phyloP scores from a whole-genome alignment of 2,329 filamentous ascomycete genomes.

The Madurella fahalii region DNA sequence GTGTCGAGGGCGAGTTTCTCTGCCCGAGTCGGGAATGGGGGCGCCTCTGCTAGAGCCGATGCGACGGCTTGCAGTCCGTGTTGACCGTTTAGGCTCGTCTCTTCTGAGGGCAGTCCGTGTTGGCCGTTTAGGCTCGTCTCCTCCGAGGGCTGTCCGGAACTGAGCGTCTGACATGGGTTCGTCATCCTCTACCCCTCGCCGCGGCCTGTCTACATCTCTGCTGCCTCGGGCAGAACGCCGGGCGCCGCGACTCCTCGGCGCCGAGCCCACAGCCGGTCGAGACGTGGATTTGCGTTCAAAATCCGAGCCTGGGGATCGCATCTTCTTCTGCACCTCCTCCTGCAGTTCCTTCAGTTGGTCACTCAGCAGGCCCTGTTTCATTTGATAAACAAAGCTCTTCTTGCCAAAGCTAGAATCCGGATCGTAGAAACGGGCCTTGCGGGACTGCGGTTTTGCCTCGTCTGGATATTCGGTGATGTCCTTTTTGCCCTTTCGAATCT shows the following conservation, averaged over 20 bases:
- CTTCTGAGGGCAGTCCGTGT: too few species aligned
- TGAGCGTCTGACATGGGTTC: neutral
- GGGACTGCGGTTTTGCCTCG: slow-evolving; percentile 40
- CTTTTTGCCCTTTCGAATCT: slow-evolving; percentile 47
- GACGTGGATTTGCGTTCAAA: neutral
- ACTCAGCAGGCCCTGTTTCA: slow-evolving; percentile 44
- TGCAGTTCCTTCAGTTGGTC: slow-evolving; percentile 28
- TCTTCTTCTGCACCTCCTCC: neutral
- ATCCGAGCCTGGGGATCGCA: neutral
- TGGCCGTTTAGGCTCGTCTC: too few species aligned
- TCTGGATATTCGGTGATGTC: slow-evolving; percentile 44
- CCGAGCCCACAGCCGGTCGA: neutral
- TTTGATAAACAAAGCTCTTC: slow-evolving; percentile 51
- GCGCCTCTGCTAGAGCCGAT: neutral
- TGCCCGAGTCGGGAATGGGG: neutral
- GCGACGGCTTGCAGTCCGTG: neutral
- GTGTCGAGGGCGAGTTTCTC: neutral
- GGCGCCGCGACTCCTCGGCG: neutral
- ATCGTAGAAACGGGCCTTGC: slow-evolving; percentile 51
- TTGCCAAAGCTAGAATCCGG: slow-evolving; percentile 48
- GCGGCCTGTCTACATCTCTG: neutral
- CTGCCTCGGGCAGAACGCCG: neutral
- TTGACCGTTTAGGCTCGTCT: neutral
- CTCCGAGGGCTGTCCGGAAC: neutral
- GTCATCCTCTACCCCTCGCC: neutral